Evolutionary conservation across 169 alveolate genomes (phyloP).

Genomic region (Theileria parva): DNA sequence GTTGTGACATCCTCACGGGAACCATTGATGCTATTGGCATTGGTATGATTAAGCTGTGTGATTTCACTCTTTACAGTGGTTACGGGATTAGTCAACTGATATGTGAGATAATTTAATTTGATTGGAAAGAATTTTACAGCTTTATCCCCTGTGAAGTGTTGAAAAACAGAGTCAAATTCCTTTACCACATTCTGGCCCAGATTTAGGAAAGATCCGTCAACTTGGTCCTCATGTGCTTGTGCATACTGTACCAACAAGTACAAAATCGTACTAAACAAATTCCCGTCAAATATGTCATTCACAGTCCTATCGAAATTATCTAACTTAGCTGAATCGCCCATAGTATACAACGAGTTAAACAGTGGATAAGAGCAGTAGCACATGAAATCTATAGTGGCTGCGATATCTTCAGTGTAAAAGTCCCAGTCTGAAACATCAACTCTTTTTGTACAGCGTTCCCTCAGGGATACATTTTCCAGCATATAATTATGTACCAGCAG

Average conservation of each 20-base stretch:
- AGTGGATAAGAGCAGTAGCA: constrained; percentile 25
- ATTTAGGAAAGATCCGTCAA: constrained; percentile 24
- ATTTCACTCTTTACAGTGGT: neutral
- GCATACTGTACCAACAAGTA: constrained; percentile 35
- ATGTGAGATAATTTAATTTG: constrained; percentile 21
- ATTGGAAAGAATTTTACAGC: constrained; percentile 23
- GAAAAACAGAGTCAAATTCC: constrained; percentile 27
- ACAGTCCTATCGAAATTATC: neutral
- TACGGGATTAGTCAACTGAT: neutral
- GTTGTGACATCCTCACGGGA: too few relatives aligned
- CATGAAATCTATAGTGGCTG: constrained; percentile 61
- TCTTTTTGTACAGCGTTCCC: constrained; percentile 42
- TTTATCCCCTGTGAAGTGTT: constrained; percentile 30
- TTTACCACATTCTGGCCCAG: constrained; percentile 8
- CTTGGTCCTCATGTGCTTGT: constrained; percentile 28
- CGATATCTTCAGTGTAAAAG: constrained; percentile 35
- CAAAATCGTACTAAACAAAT: constrained; percentile 47
- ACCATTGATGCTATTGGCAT: too few relatives aligned
- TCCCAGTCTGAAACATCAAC: constrained; percentile 42
- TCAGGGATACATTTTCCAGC: constrained; percentile 33
- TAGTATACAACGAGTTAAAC: constrained; percentile 4
- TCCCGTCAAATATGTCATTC: constrained; percentile 59
- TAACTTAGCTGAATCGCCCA: constrained; percentile 2
- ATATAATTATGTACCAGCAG: constrained; percentile 50
- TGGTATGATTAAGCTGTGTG: neutral